Conservation (phyloP, 257 asterid genomes). For the Solanum appendiculatum region DNA sequence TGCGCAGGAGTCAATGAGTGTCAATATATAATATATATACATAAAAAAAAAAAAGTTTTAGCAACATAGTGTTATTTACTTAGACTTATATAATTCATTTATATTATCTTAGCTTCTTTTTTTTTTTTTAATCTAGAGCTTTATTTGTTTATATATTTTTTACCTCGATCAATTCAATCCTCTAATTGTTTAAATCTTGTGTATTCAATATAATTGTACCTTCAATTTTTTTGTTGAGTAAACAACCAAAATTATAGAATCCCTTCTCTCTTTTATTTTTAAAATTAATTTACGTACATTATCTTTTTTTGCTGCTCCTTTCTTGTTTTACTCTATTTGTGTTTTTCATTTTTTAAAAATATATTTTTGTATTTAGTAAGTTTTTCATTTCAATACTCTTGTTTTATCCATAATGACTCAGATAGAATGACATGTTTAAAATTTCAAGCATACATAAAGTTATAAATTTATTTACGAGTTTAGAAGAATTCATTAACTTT, state of each 20-base stretch:
- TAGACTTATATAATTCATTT: too few species aligned
- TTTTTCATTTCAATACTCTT: neutral
- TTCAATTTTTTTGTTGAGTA: too few species aligned
- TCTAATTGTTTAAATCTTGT: neutral
- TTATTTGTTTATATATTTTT: too few species aligned
- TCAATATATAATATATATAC: too few species aligned
- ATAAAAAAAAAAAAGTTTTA: too few species aligned
- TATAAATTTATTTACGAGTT: neutral
- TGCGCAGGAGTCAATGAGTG: too few species aligned
- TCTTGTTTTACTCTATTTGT: neutral
- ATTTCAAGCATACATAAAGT: accelerated
- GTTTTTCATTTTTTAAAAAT: too few species aligned
- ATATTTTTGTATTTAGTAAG: neutral
- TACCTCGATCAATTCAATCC: neutral
- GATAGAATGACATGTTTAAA: neutral
- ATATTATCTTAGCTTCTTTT: too few species aligned
- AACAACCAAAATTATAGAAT: neutral
- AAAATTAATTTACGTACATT: neutral
- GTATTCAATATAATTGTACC: neutral
- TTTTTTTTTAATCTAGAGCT: too few species aligned
- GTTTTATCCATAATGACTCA: neutral
- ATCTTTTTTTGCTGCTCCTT: neutral
- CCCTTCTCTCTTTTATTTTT: neutral
- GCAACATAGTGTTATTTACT: too few species aligned
- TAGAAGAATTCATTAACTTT: neutral